phyloP scores from a whole-genome alignment of 352 stramenopile genomes.

The Aphanomyces invadans region DNA sequence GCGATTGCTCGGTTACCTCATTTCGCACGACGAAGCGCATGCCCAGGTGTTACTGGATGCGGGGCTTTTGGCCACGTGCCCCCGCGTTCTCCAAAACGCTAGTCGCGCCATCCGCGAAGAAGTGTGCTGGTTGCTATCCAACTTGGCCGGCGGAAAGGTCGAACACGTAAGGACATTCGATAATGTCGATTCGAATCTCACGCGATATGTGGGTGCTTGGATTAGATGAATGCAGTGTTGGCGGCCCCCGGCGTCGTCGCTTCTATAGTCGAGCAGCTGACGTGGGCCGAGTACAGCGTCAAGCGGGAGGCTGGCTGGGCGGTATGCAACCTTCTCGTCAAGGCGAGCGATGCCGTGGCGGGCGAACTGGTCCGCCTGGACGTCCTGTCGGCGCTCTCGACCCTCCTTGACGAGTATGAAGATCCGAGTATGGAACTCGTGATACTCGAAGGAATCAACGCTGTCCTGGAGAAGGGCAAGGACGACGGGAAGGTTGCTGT shows the following conservation, averaged over 20 bases:
- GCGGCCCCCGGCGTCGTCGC: conserved; percentile 54
- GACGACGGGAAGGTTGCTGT: conserved; percentile 53
- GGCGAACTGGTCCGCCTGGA: conserved; percentile 59
- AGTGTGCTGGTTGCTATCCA: conserved; percentile 82
- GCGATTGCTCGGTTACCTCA: conserved; percentile 72
- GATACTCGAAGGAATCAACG: conserved; percentile 73
- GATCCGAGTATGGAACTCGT: conserved; percentile 80
- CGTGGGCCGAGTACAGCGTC: conserved; percentile 80
- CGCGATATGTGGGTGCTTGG: background rate
- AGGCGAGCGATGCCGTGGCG: conserved; percentile 48
- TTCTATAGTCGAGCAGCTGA: conserved; percentile 70
- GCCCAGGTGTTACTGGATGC: conserved; percentile 71
- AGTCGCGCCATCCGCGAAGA: conserved; percentile 75
- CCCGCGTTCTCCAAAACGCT: conserved; percentile 71
- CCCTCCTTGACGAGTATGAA: conserved; percentile 74
- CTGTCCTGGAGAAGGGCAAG: conserved; percentile 56
- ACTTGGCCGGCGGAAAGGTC: conserved; percentile 67
- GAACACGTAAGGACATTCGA: conserved; percentile 54
- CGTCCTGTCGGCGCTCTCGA: conserved; percentile 63
- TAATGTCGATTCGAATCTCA: background rate
- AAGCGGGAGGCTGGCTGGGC: conserved; percentile 81
- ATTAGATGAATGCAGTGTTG: conserved; percentile 55
- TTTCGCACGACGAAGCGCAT: conserved; percentile 67
- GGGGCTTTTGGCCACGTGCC: conserved; percentile 69
- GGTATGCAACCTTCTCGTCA: conserved; percentile 81